Evolutionary conservation across 73 alveolate genomes (phyloP).

Genomic region (Stentor roeselii): DNA sequence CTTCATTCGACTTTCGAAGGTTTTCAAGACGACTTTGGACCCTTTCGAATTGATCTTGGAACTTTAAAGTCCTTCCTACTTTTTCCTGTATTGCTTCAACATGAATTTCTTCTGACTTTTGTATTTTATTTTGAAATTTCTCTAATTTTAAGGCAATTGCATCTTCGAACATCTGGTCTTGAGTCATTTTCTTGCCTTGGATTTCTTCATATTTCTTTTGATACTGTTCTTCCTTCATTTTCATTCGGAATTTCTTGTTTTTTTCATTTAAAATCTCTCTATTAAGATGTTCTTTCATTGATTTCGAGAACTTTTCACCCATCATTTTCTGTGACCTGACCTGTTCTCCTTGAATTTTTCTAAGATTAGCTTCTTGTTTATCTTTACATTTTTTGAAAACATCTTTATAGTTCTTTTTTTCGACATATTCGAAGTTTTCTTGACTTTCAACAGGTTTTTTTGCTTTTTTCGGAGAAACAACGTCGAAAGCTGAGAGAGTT

Average conservation of each 20-base stretch:
- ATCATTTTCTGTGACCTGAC: not conserved
- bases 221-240: not conserved
- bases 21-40: not conserved
- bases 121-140: not conserved
- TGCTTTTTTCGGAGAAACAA: not conserved
- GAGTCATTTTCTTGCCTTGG: not conserved
- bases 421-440: not conserved
- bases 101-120: not conserved
- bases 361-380: not conserved
- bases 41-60: not conserved
- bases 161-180: not conserved
- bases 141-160: not conserved
- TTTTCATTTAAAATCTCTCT: constrained; percentile 10
- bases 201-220: not conserved
- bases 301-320: not conserved
- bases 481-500: not conserved
- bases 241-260: not conserved
- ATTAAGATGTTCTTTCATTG: not conserved
- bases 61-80: not conserved
- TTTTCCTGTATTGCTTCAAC: not conserved
- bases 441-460: not conserved
- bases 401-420: constrained; percentile 3
- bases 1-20: not conserved
- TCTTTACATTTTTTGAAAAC: not conserved
- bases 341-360: not conserved